Evolutionary conservation across 306 rosid species (phyloP), one percentile per base, ranked within the genome.

Genomic region (Hippophae tibetana): DNA sequence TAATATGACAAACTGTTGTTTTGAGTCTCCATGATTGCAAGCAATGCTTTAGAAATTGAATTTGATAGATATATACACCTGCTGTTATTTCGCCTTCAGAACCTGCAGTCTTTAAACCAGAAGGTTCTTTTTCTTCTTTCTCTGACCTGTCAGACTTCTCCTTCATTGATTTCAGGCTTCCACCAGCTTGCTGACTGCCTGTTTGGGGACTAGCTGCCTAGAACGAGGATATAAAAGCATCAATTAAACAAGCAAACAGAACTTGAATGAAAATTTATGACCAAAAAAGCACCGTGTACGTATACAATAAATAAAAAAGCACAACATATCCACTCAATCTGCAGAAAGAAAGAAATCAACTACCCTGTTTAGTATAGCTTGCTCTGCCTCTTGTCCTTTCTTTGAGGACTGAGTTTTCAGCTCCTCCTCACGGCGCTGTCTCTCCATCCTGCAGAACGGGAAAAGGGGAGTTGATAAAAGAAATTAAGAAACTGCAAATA

Each of bases 1-100:
- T 18, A 18, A 18, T 18, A 18, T 18, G 23, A 18, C 23, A 18
- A 18, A 18, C 23, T 18, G 23, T 18, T 18, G 18, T 18, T 25
- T 48, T 48, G 53, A 54, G 64, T 44, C 52, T 47, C 54, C 62
- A 42, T 56, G 55, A 55, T 71, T 62, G 58, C 50, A 46, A 52
- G 13, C 6, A 69, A 56, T 50, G 13, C 14, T 25, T 38, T 50
- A 41, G 3, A 3, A 43, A 7, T 5, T 7, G 27, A 45, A 31
- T 60, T 12, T 43, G 23, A 60, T 14, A 60, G 10, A 31, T 31
- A 55, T 52, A 18, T 42, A 74, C 79, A 80, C 99, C 99, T 79
- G 99, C 99, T 51, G 99, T 82, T 54, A 92, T 88, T 82, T 92
- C 99, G 65, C 99, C 99, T 73, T 92, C 99, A 49, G 89, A 78